Conservation (phyloP, 2,329 filamentous ascomycete genomes). For the Colletotrichum incanum region DNA sequence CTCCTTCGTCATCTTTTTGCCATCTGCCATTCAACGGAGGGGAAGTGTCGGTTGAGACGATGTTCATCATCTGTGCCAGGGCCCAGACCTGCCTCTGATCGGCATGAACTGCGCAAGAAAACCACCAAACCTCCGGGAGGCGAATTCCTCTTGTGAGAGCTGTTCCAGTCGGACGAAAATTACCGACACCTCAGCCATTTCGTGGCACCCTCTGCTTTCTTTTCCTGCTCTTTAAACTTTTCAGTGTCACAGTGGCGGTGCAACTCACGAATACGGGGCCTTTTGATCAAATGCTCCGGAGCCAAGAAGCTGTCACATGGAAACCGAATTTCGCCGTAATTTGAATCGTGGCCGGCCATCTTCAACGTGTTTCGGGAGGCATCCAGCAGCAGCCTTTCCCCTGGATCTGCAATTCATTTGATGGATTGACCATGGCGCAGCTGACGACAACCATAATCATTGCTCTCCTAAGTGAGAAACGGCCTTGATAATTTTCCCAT, state of each 20-base stretch:
- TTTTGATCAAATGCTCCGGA: background rate
- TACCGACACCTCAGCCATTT: background rate
- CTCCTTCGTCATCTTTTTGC: conserved; percentile 31
- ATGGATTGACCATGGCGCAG: background rate
- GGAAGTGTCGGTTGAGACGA: conserved; percentile 3
- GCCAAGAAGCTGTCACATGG: background rate
- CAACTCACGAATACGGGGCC: background rate
- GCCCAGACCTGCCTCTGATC: conserved; percentile 24
- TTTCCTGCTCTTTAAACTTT: background rate
- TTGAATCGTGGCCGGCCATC: background rate
- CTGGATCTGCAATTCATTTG: background rate
- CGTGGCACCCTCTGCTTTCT: background rate
- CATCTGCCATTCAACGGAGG: conserved; percentile 6
- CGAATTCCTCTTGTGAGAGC: background rate
- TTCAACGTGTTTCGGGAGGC: background rate
- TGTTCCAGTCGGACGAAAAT: background rate
- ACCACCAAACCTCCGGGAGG: background rate
- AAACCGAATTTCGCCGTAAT: background rate
- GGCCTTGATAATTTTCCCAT: background rate
- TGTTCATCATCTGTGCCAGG: conserved; percentile 14
- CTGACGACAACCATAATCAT: background rate
- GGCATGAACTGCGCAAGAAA: background rate
- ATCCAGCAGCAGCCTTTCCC: background rate
- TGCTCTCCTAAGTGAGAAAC: background rate
- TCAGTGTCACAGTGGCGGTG: background rate